phyloP scores from a whole-genome alignment of 768 basidiomycete species.

The Suillus subaureus region DNA sequence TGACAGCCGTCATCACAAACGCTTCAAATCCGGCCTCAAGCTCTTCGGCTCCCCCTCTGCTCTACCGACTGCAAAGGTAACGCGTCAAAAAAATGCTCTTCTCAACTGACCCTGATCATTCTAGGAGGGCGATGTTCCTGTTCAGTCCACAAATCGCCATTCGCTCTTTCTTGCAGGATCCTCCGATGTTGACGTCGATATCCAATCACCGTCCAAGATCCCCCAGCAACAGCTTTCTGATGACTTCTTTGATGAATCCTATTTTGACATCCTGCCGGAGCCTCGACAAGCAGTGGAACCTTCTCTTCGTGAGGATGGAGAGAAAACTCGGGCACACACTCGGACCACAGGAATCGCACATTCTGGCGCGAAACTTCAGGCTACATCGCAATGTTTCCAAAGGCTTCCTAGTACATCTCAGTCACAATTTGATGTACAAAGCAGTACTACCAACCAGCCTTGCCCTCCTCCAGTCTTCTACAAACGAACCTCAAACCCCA shows the following conservation, averaged over 20 bases:
- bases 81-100: neutral
- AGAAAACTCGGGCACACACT: too few species aligned
- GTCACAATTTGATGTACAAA: neutral
- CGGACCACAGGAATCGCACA: neutral
- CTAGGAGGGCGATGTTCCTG: neutral
- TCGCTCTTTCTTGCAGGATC: conserved; percentile 21
- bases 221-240: conserved; percentile 15
- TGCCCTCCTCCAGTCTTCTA: neutral
- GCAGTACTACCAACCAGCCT: neutral
- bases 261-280: conserved; percentile 31
- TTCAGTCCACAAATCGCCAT: conserved; percentile 1
- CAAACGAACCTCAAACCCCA: neutral
- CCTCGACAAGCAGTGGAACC: conserved; percentile 1
- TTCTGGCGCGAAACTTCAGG: neutral
- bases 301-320: neutral
- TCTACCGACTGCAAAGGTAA: conserved; percentile 9
- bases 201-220: neutral
- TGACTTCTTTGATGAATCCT: conserved; percentile 33
- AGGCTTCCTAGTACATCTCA: neutral
- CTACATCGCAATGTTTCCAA: neutral
- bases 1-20: conserved; percentile 23
- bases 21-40: conserved; percentile 3
- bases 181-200: conserved; percentile 17
- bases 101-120: conserved; percentile 1
- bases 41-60: conserved; percentile 3